Base-by-base conservation (phyloP, 2,329 filamentous ascomycete species). In the Pseudogymnoascus sp. region DNA sequence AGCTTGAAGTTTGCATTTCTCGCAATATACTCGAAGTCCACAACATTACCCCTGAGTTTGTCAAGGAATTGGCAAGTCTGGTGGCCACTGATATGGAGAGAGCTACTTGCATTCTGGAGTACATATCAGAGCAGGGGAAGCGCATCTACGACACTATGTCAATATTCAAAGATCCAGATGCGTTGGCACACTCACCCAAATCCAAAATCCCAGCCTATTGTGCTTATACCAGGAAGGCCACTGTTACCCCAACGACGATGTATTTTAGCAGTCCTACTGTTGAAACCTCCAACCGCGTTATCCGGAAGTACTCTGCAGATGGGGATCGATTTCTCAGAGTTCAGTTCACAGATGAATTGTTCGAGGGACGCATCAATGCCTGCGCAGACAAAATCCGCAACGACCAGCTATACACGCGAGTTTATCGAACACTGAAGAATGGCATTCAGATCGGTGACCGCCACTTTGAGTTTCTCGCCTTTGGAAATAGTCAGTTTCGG, bases 1-100 rank as follows among this genome's bases (percentile, higher is more conserved):
- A 96, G 72, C 82, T 99, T 0, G 93, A 99, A 72, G 92, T 91
- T 0, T 97, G 93, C 71, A 80, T 97, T n/a, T 96, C 92, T 0
- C 84, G 88, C 29, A 86, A 87, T 0, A 79, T 85, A 25, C 76
- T 99, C 10, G 87, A 87, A 60, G 93, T 97, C 72, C 84, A 90
- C 70, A 88, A 82, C 55, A 81, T 97, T 48, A 81, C 78, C 0
- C 72, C 74, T 1, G 79, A 84, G 2, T 97, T 97, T 66, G 75
- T 96, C 1, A 71, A 79, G 29, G 80, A 76, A 42, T 79, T 97
- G 3, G 72, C 76, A 1, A 69, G 75, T 0, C 75, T 88, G 15
- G 77, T 80, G 1, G 70, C 75, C 2, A 63, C 74, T 18, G 69
- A 75, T 58, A 64, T 72, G 0, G 68, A 67, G 1, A 80, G 81